Conservation (phyloP, 495 filamentous ascomycete genomes). For the Amorphotheca resinae region DNA sequence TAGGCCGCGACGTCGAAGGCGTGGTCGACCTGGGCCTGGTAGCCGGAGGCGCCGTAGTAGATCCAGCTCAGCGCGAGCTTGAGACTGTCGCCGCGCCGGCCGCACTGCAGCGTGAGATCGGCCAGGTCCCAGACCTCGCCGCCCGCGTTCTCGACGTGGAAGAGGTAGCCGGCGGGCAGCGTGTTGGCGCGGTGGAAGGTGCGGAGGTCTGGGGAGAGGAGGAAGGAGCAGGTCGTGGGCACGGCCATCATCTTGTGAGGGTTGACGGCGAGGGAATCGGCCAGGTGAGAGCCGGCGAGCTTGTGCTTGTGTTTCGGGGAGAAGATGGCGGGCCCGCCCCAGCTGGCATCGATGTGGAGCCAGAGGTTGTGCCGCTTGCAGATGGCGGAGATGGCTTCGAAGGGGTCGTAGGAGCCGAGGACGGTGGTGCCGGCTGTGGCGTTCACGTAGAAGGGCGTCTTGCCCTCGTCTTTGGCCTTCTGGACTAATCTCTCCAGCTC, state of each 20-base stretch:
- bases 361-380: slow-evolving; percentile 64
- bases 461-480: slow-evolving; percentile 45
- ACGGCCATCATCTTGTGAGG: slow-evolving; percentile 96
- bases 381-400: slow-evolving; percentile 55
- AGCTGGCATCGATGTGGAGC: slow-evolving; percentile 83
- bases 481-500: slow-evolving; percentile 50
- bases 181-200: slow-evolving; percentile 74
- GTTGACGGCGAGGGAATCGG: slow-evolving; percentile 73
- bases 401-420: slow-evolving; percentile 77
- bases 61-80: slow-evolving; percentile 82
- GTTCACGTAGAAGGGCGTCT: slow-evolving; percentile 88
- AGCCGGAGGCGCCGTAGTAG: slow-evolving; percentile 56
- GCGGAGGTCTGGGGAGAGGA: slow-evolving; percentile 62
- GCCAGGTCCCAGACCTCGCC: slow-evolving; percentile 79
- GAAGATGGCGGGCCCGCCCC: slow-evolving; percentile 82
- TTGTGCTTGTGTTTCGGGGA: slow-evolving; percentile 48
- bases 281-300: slow-evolving; percentile 55
- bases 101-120: slow-evolving; percentile 86
- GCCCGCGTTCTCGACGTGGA: slow-evolving; percentile 41
- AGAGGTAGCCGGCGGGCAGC: slow-evolving; percentile 77
- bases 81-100: slow-evolving; percentile 69
- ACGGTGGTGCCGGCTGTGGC: slow-evolving; percentile 93
- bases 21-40: slow-evolving; percentile 18
- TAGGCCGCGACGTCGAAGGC: slow-evolving; percentile 18
- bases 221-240: slow-evolving; percentile 81